A percentile compares a stretch with the other conserved stretches of the same genome.
Evolutionary conservation across 768 basidiomycete species (phyloP).

Genomic region (Russula lepida): DNA sequence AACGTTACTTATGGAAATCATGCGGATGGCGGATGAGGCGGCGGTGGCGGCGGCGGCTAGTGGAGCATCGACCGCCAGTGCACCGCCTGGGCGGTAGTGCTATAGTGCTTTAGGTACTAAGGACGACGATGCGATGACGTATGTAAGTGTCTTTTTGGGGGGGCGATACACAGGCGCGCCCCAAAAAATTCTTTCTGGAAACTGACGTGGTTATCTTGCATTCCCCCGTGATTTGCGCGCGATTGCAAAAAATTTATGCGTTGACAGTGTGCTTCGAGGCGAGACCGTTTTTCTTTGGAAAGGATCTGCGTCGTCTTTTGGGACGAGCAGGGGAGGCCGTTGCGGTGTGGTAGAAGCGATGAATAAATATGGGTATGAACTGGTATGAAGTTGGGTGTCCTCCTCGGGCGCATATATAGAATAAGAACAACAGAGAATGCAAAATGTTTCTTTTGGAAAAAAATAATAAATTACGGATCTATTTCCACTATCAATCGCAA

Average conservation of each 20-base stretch:
- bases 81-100: not conserved
- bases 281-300: not conserved
- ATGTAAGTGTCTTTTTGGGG: not conserved
- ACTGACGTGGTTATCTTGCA: not conserved
- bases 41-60: not conserved
- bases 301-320: not conserved
- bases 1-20: slow-evolving; percentile 76
- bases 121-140: not conserved
- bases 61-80: not conserved
- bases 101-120: no score
- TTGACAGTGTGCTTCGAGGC: not conserved
- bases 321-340: not conserved
- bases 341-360: not conserved
- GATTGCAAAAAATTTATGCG: not conserved
- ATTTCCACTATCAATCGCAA: slow-evolving; percentile 3
- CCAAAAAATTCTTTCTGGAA: not conserved
- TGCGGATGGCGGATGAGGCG: slow-evolving; percentile 34
- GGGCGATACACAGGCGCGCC: not conserved
- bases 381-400: not conserved
- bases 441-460: not conserved
- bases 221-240: not conserved
- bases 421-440: not conserved
- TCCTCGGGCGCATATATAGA: not conserved
- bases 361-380: not conserved
- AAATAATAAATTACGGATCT: not conserved